A percentile compares a stretch with the other conserved stretches of the same genome.
phyloP scores from a whole-genome alignment of 768 basidiomycete genomes.

The Imleria badia region DNA sequence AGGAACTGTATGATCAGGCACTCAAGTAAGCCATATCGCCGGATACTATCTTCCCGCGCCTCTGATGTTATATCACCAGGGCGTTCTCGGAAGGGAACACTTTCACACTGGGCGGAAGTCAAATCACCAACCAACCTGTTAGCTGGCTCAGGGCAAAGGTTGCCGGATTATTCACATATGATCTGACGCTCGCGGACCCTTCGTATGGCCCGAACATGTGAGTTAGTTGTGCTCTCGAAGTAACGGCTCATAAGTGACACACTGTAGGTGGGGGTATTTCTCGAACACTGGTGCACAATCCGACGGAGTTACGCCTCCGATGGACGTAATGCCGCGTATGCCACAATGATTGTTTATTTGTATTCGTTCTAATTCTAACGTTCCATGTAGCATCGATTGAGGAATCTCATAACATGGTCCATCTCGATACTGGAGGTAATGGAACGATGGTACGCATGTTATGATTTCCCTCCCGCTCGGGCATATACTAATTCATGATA shows the following conservation, averaged over 20 bases:
- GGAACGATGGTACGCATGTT: constrained; percentile 15
- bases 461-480: background rate
- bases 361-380: background rate
- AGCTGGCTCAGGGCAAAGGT: constrained; percentile 19
- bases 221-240: background rate
- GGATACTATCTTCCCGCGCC: too few relatives aligned
- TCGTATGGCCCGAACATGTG: constrained; percentile 19
- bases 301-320: background rate
- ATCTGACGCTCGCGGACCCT: constrained; percentile 7
- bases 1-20: constrained; percentile 12
- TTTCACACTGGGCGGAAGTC: background rate
- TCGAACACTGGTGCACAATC: constrained; percentile 1
- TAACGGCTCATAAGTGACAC: background rate
- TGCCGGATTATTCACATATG: constrained; percentile 13
- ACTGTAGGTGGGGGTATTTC: constrained; percentile 19
- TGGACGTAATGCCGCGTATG: constrained; percentile 5
- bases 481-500: background rate
- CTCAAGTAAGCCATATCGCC: constrained; percentile 4
- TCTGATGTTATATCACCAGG: background rate
- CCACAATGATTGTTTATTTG: background rate
- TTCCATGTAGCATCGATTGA: constrained; percentile 13
- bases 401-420: constrained; percentile 21
- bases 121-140: background rate
- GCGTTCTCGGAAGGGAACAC: background rate
- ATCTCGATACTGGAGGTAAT: constrained; percentile 16